Evolutionary conservation across 2,329 filamentous ascomycete genomes (phyloP).

Genomic region (Pseudonectria buxi): DNA sequence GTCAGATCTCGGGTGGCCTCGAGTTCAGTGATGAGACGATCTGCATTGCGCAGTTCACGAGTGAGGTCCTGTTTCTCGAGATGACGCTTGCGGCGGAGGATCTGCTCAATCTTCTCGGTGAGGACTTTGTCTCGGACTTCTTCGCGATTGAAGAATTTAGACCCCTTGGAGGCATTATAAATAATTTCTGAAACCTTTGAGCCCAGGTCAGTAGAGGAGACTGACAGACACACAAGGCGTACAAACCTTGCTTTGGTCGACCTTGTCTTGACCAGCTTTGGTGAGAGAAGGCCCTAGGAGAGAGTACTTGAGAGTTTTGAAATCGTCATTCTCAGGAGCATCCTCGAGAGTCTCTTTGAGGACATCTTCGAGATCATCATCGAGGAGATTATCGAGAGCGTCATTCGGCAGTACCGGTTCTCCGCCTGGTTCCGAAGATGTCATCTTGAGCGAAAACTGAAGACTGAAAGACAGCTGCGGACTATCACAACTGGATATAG

Average conservation of each 20-base stretch:
- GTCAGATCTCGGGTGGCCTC: constrained; percentile 74
- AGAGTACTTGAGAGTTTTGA: constrained; percentile 72
- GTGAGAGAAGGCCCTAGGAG: constrained; percentile 85
- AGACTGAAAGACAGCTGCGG: neutral
- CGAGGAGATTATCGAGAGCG: constrained; percentile 4
- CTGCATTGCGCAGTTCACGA: constrained; percentile 66
- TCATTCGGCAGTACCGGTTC: constrained; percentile 1
- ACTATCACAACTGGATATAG: neutral
- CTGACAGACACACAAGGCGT: neutral
- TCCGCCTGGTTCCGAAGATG: constrained; percentile 3
- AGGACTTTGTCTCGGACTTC: constrained; percentile 73
- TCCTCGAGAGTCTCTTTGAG: constrained; percentile 3
- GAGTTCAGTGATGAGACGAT: constrained; percentile 72
- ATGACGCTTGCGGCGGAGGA: constrained; percentile 65
- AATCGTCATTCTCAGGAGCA: constrained; percentile 28
- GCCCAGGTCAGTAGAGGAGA: constrained; percentile 1
- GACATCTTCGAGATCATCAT: constrained; percentile 5
- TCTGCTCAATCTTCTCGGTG: constrained; percentile 77
- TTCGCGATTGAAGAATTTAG: constrained; percentile 92
- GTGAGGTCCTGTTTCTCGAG: constrained; percentile 72
- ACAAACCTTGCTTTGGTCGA: constrained; percentile 78
- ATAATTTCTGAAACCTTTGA: constrained; percentile 84
- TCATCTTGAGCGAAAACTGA: constrained; percentile 14
- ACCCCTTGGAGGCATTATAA: constrained; percentile 92
- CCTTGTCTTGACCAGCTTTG: constrained; percentile 85